Percentiles rank a stretch among this genome's conserved stretches.
These are phyloP conservation scores for Jamesozyma jinghongensis DNA, from an alignment of 805 yeast species.

Conservation along the genomic window DNA sequence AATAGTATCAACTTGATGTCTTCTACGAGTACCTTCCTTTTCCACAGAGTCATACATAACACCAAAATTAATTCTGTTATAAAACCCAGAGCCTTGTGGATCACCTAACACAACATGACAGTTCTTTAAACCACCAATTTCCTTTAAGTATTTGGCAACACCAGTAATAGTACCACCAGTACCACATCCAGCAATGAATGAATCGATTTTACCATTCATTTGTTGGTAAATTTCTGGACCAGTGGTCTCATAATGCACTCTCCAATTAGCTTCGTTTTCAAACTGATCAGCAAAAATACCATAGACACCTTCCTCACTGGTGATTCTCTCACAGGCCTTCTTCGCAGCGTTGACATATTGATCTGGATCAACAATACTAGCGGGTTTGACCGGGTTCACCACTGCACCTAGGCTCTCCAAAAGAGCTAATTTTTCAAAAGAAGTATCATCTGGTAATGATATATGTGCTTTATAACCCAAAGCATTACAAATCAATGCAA, in stretches of 20 bases:
- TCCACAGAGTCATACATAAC: constrained; percentile 90
- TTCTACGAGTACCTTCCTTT: constrained; percentile 82
- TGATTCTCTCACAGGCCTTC: constrained; percentile 43
- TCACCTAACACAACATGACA: constrained; percentile 68
- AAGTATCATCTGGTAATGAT: constrained; percentile 91
- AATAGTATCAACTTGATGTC: constrained; percentile 94
- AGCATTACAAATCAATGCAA: constrained; percentile 83
- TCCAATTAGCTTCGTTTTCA: constrained; percentile 89
- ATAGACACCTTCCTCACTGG: constrained; percentile 28
- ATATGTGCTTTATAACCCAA: constrained; percentile 86
- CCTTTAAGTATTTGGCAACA: constrained; percentile 65
- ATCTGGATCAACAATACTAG: constrained; percentile 85
- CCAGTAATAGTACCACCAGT: constrained; percentile 98
- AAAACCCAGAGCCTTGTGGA: constrained; percentile 93
- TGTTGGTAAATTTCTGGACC: constrained; percentile 91
- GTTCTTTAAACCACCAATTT: constrained; percentile 35
- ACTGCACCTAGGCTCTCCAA: constrained; percentile 70
- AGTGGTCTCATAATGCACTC: constrained; percentile 67
- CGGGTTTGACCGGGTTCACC: constrained; percentile 83
- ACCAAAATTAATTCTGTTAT: constrained; percentile 74
- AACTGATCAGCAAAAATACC: constrained; percentile 94
- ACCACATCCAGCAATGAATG: constrained; percentile 85
- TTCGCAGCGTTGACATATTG: constrained; percentile 90
- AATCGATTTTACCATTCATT: constrained; percentile 54
- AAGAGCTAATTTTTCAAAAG: constrained; percentile 68